Evolutionary conservation across 2,329 filamentous ascomycete genomes (phyloP).

Genomic region (Ceratocystis diversiconidia): DNA sequence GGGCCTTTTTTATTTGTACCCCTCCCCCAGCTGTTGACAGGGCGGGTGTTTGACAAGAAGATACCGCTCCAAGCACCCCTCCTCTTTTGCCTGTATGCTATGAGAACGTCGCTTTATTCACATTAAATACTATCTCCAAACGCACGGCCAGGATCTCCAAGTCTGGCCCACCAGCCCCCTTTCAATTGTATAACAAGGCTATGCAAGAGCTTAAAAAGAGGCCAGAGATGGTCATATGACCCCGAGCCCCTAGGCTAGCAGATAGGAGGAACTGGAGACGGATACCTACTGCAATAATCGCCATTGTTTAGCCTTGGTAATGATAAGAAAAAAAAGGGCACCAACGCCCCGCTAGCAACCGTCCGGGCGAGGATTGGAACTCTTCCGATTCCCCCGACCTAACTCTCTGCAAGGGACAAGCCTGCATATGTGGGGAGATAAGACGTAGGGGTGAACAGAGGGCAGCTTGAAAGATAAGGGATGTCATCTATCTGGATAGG

Average conservation of each 20-base stretch:
- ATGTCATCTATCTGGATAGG: background rate
- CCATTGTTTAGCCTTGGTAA: background rate
- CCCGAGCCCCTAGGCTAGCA: background rate
- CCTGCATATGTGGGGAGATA: constrained; percentile 4
- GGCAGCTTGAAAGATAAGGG: constrained; percentile 1
- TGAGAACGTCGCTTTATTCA: background rate
- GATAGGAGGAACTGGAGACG: background rate
- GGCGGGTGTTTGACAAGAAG: background rate
- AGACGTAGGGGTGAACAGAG: background rate
- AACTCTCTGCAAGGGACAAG: constrained; percentile 6
- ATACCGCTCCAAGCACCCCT: background rate
- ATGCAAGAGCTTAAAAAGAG: background rate
- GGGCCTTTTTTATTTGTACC: background rate
- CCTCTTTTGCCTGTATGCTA: background rate
- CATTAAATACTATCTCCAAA: background rate
- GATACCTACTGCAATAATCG: background rate
- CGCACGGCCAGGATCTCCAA: background rate
- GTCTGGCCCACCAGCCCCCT: background rate
- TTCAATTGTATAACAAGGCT: background rate
- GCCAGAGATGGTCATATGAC: background rate
- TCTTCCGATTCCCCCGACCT: background rate
- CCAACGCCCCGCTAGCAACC: background rate
- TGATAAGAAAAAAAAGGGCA: background rate
- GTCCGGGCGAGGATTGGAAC: background rate
- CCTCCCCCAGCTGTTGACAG: background rate